Percentiles rank a stretch among this genome's conserved stretches.
Evolutionary conservation across 1,284 basidiomycete species (phyloP).

Genomic region (Ceratobasidium papillatum): DNA sequence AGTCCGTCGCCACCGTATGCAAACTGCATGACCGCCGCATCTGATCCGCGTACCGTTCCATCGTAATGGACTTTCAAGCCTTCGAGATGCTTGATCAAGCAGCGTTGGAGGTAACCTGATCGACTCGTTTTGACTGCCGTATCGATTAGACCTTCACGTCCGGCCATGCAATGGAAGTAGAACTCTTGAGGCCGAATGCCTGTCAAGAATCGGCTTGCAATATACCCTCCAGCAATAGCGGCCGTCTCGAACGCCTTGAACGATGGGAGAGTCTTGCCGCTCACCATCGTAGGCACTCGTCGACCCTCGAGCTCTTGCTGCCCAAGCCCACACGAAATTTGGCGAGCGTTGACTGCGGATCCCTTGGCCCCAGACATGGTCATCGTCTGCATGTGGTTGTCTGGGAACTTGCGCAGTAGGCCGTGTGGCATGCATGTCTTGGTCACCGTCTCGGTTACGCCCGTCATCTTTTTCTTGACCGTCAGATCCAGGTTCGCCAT

Average conservation of each 20-base stretch:
- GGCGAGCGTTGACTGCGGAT: constrained; percentile 95
- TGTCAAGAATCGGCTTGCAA: constrained; percentile 99
- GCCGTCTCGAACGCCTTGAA: constrained; percentile 98
- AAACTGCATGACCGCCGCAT: constrained; percentile 95
- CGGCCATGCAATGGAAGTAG: constrained; percentile 99
- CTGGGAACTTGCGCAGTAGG: constrained; percentile 91
- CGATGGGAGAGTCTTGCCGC: constrained; percentile 96
- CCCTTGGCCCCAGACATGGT: constrained; percentile 98
- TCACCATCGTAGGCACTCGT: constrained; percentile 98
- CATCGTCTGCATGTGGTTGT: constrained; percentile 99
- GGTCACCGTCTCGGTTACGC: constrained; percentile 89
- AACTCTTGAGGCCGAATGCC: constrained; percentile 99
- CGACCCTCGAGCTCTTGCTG: constrained; percentile 99
- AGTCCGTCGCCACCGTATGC: constrained; percentile 96
- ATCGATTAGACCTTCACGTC: constrained; percentile 98
- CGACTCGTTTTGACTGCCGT: constrained; percentile 99
- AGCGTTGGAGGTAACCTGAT: constrained; percentile 97
- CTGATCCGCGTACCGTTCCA: constrained; percentile 95
- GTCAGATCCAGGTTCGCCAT: constrained; percentile 95
- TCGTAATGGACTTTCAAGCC: constrained; percentile 97
- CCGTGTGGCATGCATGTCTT: constrained; percentile 91
- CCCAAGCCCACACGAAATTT: constrained; percentile 96
- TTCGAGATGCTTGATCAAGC: constrained; percentile 98
- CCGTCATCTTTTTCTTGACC: constrained; percentile 79
- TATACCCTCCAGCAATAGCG: constrained; percentile 98